Percentiles rank a stretch among this genome's conserved stretches.
phyloP scores from a whole-genome alignment of 225 moss, liverwort and hornwort genomes.

The Takakia lepidozioides region DNA sequence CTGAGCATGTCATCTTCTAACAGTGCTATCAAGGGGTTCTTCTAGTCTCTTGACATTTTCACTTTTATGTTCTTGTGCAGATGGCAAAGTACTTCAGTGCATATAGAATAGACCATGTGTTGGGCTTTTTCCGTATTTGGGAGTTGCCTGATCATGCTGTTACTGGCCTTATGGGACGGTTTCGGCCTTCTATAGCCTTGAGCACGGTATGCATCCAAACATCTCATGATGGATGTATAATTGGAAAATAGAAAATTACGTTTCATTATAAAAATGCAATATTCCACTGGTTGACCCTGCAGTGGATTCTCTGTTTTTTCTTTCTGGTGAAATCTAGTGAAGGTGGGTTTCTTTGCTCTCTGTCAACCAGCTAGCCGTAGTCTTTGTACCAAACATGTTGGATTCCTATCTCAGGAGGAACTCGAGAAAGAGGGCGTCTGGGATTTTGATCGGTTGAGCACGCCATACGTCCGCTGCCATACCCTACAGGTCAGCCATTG shows the following conservation, averaged over 20 bases:
- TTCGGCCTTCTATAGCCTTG: constrained; percentile 81
- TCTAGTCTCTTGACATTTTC: too few relatives aligned
- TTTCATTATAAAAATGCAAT: too few relatives aligned
- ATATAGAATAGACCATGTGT: constrained; percentile 86
- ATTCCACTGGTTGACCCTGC: too few relatives aligned
- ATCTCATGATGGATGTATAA: too few relatives aligned
- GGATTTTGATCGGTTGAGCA: constrained; percentile 77
- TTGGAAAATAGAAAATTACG: too few relatives aligned
- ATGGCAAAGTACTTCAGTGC: constrained; percentile 93
- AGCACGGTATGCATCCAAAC: constrained; percentile 55
- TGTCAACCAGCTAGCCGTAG: neutral
- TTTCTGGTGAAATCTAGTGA: too few relatives aligned
- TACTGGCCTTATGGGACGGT: constrained; percentile 76
- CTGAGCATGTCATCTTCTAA: too few relatives aligned
- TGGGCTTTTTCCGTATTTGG: constrained; percentile 95
- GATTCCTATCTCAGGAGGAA: too few relatives aligned
- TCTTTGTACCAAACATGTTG: neutral
- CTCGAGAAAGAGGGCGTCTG: constrained; percentile 74
- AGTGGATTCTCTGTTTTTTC: too few relatives aligned
- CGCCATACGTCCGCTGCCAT: constrained; percentile 87
- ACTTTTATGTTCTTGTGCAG: constrained; percentile 15
- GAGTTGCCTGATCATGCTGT: constrained; percentile 91
- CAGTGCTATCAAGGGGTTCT: too few relatives aligned
- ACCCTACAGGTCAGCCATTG: constrained; percentile 26
- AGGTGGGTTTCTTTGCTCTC: neutral